Evolutionary conservation across 75 land plant species (phyloP).

Genomic region (Cunninghamia lanceolata): DNA sequence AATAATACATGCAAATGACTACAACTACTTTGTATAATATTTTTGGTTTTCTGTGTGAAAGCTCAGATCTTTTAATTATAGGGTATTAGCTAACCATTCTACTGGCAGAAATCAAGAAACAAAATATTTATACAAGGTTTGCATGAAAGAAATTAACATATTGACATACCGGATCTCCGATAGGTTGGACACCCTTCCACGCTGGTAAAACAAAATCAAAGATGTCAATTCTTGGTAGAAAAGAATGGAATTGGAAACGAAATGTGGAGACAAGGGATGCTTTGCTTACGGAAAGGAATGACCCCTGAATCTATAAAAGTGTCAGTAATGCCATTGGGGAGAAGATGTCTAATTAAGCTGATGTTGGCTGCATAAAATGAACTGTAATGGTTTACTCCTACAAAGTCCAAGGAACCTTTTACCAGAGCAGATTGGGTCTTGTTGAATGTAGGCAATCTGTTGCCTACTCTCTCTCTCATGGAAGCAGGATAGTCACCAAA

Average conservation of each 20-base stretch:
- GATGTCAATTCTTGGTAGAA: no score
- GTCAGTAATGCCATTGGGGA: slow-evolving; percentile 39
- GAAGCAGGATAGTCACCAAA: slow-evolving; percentile 25
- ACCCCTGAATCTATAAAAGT: slow-evolving; percentile 47
- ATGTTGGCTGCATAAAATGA: slow-evolving; percentile 17
- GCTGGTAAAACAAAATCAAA: slow-evolving; percentile 35
- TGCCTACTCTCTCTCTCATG: slow-evolving; percentile 17
- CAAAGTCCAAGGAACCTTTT: slow-evolving; percentile 23
- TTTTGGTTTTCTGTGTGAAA: no score
- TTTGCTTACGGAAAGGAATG: slow-evolving; percentile 37
- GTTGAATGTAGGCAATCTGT: slow-evolving; percentile 19
- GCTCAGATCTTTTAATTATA: background rate
- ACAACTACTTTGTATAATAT: background rate
- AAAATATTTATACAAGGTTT: background rate
- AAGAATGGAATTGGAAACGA: background rate
- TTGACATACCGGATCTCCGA: slow-evolving; percentile 55
- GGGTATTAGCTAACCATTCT: no score
- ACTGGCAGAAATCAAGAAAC: background rate
- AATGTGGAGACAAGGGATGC: background rate
- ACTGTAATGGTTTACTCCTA: slow-evolving; percentile 33
- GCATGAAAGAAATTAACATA: background rate
- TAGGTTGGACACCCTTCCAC: slow-evolving; percentile 38
- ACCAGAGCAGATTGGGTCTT: slow-evolving; percentile 5
- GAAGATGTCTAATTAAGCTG: slow-evolving; percentile 14
- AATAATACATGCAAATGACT: no score